Percentiles rank a stretch among this genome's conserved stretches.
These are phyloP conservation scores for Pythium phragmiticola DNA, from an alignment of 352 stramenopile genomes.

Conservation along the genomic window DNA sequence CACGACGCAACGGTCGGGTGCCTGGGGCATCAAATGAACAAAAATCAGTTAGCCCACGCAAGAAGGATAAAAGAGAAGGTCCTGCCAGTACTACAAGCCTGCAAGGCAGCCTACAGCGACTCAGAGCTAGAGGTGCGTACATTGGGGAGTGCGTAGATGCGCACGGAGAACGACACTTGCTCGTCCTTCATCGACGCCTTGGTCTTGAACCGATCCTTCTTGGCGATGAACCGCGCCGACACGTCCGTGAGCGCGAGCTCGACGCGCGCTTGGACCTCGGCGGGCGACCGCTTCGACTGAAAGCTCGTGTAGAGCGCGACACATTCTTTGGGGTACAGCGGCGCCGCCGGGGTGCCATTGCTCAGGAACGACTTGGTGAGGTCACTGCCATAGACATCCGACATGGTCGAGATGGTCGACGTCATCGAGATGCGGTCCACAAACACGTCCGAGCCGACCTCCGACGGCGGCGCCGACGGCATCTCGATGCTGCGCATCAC, in stretches of 20 bases:
- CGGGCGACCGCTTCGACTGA: slow-evolving; percentile 47
- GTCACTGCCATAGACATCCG: slow-evolving; percentile 2
- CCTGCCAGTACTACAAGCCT: no score
- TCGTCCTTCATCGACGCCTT: slow-evolving; percentile 62
- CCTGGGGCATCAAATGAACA: slow-evolving; percentile 27
- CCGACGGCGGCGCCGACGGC: slow-evolving; percentile 25
- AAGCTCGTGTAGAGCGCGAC: slow-evolving; percentile 79
- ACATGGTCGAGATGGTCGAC: slow-evolving; percentile 20
- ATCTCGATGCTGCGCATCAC: slow-evolving; percentile 40
- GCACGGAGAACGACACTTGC: slow-evolving; percentile 52
- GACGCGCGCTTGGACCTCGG: slow-evolving; percentile 53
- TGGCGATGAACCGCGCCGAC: slow-evolving; percentile 44
- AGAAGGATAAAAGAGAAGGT: not conserved
- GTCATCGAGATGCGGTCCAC: slow-evolving; percentile 27
- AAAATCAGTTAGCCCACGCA: slow-evolving; percentile 10
- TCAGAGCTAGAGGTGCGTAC: slow-evolving; percentile 36
- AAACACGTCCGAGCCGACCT: slow-evolving; percentile 32
- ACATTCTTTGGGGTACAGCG: slow-evolving; percentile 53
- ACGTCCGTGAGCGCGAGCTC: slow-evolving; percentile 52
- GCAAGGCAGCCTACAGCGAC: not conserved
- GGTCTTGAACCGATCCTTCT: slow-evolving; percentile 74
- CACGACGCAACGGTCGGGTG: slow-evolving; percentile 52
- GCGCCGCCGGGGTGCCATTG: slow-evolving; percentile 20
- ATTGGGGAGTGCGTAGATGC: slow-evolving; percentile 71
- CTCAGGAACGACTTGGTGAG: slow-evolving; percentile 1